phyloP scores from a whole-genome alignment of 2,329 filamentous ascomycete species.

The Colletotrichum neosansevieriae region DNA sequence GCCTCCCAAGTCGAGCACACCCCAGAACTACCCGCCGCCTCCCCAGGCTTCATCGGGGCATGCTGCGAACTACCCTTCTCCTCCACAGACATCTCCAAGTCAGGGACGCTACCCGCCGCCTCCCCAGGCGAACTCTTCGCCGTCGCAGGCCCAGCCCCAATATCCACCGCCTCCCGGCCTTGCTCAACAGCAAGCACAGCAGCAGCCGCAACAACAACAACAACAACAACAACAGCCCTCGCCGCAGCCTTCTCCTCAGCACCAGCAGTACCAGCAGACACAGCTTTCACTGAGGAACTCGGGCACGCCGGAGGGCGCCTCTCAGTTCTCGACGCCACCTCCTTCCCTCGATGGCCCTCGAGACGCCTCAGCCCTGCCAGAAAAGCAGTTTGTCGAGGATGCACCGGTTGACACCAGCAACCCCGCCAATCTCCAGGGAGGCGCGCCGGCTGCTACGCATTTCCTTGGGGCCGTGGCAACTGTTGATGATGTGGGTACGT shows the following conservation, averaged over 20 bases:
- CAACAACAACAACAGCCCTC: conserved; percentile 49
- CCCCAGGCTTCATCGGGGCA: conserved; percentile 39
- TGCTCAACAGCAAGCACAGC: conserved; percentile 44
- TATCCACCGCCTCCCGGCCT: conserved; percentile 49
- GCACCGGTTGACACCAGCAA: conserved; percentile 46
- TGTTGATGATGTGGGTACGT: conserved; percentile 91
- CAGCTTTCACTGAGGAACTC: conserved; percentile 42
- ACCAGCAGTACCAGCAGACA: conserved; percentile 44
- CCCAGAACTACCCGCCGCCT: conserved; percentile 46
- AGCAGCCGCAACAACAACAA: conserved; percentile 47
- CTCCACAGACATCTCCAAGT: conserved; percentile 35
- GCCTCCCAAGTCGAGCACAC: conserved; percentile 46
- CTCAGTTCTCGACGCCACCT: conserved; percentile 46
- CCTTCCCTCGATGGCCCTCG: conserved; percentile 48
- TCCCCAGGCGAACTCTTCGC: conserved; percentile 35
- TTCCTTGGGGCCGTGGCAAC: conserved; percentile 73
- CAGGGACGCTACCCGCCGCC: conserved; percentile 43
- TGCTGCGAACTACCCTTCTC: conserved; percentile 28
- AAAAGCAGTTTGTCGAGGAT: conserved; percentile 46
- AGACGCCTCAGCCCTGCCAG: conserved; percentile 43
- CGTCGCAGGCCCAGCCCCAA: conserved; percentile 43
- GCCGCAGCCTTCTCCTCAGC: conserved; percentile 40
- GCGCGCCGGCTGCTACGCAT: conserved; percentile 60
- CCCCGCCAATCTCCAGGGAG: conserved; percentile 51
- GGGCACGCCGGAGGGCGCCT: conserved; percentile 37